phyloP scores from a whole-genome alignment of 371 early-diverging fungal genomes.

The Apophysomyces variabilis region DNA sequence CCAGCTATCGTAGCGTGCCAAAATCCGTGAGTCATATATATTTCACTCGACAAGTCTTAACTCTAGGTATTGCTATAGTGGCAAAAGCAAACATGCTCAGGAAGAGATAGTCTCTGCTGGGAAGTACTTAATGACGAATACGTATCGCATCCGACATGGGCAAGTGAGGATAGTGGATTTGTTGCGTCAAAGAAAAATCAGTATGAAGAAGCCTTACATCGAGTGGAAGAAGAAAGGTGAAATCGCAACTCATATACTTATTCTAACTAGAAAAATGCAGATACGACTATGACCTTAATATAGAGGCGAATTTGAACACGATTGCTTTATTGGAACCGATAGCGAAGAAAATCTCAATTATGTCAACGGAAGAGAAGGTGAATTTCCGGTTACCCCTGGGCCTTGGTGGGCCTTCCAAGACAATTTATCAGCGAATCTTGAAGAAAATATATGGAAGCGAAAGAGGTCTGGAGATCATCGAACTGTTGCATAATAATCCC shows the following conservation, averaged over 20 bases:
- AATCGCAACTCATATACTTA: background rate
- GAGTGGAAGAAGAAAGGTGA: conserved; percentile 95
- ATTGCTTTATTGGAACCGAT: conserved; percentile 94
- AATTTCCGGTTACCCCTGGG: conserved; percentile 75
- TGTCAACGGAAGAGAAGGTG: conserved; percentile 83
- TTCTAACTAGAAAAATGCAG: conserved; percentile 20
- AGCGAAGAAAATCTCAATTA: conserved; percentile 70
- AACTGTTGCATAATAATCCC: conserved; percentile 92
- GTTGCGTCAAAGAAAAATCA: conserved; percentile 93
- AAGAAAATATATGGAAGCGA: conserved; percentile 91
- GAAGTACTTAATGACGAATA: conserved; percentile 98
- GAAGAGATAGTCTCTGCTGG: conserved; percentile 88
- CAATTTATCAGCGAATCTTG: conserved; percentile 89
- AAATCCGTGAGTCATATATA: conserved; percentile 49
- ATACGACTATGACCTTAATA: conserved; percentile 98
- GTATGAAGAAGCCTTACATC: conserved; percentile 95
- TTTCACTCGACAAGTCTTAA: background rate
- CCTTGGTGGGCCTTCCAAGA: conserved; percentile 82
- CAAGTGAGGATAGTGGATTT: conserved; percentile 94
- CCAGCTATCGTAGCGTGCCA: conserved; percentile 73
- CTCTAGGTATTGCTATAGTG: conserved; percentile 15
- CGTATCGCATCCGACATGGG: conserved; percentile 95
- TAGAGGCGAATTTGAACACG: conserved; percentile 91
- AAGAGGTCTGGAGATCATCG: conserved; percentile 89
- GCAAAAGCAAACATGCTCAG: conserved; percentile 72